Percentiles rank a stretch among this genome's conserved stretches.
phyloP scores from a whole-genome alignment of 108 stramenopile species.

The Mayamaea pseudoterrestris region DNA sequence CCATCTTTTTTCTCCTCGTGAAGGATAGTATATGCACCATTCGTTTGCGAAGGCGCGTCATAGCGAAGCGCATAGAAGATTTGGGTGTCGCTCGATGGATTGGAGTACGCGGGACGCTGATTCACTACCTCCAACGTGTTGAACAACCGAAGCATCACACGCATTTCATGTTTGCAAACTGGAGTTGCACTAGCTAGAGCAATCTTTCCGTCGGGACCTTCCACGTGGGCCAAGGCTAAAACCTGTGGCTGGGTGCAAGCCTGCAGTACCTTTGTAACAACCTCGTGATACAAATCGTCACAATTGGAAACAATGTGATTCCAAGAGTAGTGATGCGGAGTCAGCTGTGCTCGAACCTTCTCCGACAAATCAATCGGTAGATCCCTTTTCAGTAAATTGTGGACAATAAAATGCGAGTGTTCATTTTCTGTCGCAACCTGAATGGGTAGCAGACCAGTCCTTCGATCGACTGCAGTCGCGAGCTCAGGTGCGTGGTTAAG shows the following conservation, averaged over 20 bases:
- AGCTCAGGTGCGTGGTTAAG: conserved; percentile 77
- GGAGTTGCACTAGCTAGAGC: conserved; percentile 73
- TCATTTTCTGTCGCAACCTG: conserved; percentile 77
- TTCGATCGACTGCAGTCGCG: conserved; percentile 53
- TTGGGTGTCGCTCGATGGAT: conserved; percentile 73
- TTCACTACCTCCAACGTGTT: conserved; percentile 87
- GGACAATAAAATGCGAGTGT: conserved; percentile 79
- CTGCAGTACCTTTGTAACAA: conserved; percentile 77
- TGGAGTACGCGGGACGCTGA: conserved; percentile 82
- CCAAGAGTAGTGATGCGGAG: conserved; percentile 83
- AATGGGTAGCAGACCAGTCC: conserved; percentile 70
- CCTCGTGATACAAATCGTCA: conserved; percentile 75
- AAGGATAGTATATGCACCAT: conserved; percentile 53
- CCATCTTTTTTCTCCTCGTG: conserved; percentile 60
- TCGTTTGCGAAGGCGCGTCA: conserved; percentile 56
- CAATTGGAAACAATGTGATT: conserved; percentile 75
- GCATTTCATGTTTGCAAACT: conserved; percentile 81
- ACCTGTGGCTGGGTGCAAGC: conserved; percentile 84
- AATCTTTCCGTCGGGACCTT: conserved; percentile 75
- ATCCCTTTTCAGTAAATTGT: conserved; percentile 72
- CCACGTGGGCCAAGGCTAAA: conserved; percentile 78
- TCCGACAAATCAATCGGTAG: conserved; percentile 80
- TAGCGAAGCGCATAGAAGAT: conserved; percentile 85
- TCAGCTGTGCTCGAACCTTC: conserved; percentile 70
- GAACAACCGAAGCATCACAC: conserved; percentile 84